These are phyloP conservation scores for Ophiostoma australiae DNA, from an alignment of 2,329 filamentous ascomycete genomes.

Conservation along the genomic window DNA sequence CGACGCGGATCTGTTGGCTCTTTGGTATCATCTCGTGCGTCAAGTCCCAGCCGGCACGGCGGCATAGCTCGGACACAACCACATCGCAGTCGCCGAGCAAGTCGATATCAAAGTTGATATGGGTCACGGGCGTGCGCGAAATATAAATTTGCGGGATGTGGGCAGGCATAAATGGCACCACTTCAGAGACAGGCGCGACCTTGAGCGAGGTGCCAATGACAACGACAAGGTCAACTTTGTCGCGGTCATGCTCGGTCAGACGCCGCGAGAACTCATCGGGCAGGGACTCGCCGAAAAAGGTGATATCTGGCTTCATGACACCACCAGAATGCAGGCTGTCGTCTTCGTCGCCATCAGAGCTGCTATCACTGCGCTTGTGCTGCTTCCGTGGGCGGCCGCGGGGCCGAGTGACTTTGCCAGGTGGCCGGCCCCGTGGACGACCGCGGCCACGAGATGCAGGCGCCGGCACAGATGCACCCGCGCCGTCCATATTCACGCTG, in stretches of 20 bases:
- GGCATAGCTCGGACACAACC: conserved; percentile 80
- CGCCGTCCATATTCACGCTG: conserved; percentile 3
- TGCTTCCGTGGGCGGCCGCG: conserved; percentile 40
- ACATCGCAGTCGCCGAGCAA: conserved; percentile 93
- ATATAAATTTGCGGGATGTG: conserved; percentile 87
- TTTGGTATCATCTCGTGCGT: conserved; percentile 77
- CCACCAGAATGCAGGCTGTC: conserved; percentile 47
- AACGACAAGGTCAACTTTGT: conserved; percentile 79
- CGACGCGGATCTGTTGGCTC: conserved; percentile 56
- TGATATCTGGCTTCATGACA: conserved; percentile 96
- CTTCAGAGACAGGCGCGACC: conserved; percentile 89
- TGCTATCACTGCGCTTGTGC: conserved; percentile 37
- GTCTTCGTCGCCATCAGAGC: conserved; percentile 35
- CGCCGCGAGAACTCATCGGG: conserved; percentile 77
- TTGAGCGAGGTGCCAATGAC: conserved; percentile 96
- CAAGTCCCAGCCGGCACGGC: conserved; percentile 73
- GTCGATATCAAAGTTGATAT: conserved; percentile 95
- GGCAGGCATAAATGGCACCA: conserved; percentile 73
- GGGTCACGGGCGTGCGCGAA: conserved; percentile 73
- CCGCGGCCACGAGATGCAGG: conserved; percentile 23
- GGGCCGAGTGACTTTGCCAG: conserved; percentile 31
- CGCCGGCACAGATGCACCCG: conserved; percentile 28
- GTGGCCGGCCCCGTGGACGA: conserved; percentile 33
- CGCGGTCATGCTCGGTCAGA: conserved; percentile 73
- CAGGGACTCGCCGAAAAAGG: conserved; percentile 90